Percentiles rank a stretch among this genome's conserved stretches.
These are phyloP conservation scores for Bryoerythrophyllum caledonicum DNA, from an alignment of 225 moss, liverwort and hornwort genomes.

Conservation along the genomic window DNA sequence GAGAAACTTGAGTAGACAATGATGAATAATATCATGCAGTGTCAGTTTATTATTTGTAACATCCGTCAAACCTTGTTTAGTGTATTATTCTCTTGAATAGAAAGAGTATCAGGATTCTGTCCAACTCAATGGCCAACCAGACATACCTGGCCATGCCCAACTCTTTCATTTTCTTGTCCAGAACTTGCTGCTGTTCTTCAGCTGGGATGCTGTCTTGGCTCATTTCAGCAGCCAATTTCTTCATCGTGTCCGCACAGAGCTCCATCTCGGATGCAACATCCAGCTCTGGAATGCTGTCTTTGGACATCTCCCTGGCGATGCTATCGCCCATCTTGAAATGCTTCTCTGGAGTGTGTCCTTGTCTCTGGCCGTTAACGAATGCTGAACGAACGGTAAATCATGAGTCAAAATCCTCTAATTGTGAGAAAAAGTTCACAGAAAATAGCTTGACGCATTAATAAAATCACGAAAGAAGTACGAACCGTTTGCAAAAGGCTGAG, in stretches of 20 bases:
- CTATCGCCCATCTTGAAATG: constrained; percentile 75
- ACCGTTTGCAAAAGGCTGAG: not conserved
- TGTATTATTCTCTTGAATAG: not conserved
- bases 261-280: constrained; percentile 55
- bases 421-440: not conserved
- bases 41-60: too few relatives aligned
- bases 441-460: not conserved
- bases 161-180: constrained; percentile 58
- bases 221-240: constrained; percentile 35
- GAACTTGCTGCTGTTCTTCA: constrained; percentile 39
- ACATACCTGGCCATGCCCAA: constrained; percentile 62
- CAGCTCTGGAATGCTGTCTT: constrained; percentile 45
- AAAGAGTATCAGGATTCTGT: not conserved
- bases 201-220: constrained; percentile 17
- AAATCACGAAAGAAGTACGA: not conserved
- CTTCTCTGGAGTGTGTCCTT: constrained; percentile 58
- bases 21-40: not conserved
- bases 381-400: constrained; percentile 35
- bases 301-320: constrained; percentile 56
- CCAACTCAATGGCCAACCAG: not conserved
- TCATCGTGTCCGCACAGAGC: constrained; percentile 41
- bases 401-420: not conserved
- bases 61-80: too few relatives aligned
- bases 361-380: constrained; percentile 74
- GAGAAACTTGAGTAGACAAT: constrained; percentile 6